These are phyloP conservation scores for Gynandropsis gynandra DNA, from an alignment of 345 rosid species.

Conservation along the genomic window DNA sequence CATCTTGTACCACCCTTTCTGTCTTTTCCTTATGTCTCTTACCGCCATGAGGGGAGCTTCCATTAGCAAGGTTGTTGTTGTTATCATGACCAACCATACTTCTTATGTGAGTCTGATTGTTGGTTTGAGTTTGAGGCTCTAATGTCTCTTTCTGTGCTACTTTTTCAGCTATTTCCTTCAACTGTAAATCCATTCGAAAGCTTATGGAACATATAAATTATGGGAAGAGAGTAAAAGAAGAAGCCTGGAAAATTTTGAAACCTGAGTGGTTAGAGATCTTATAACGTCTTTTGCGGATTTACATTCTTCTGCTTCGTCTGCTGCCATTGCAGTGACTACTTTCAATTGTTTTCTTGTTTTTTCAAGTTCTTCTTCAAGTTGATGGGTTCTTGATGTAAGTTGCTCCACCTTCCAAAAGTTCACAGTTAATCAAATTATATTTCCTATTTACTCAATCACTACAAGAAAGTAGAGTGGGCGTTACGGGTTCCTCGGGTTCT, in stretches of 20 bases:
- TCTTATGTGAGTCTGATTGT: conserved; percentile 29
- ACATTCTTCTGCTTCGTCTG: conserved; percentile 83
- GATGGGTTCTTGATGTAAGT: conserved; percentile 43
- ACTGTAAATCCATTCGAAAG: conserved; percentile 31
- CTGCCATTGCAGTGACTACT: conserved; percentile 62
- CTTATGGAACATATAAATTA: conserved; percentile 2
- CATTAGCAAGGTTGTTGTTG: conserved; percentile 28
- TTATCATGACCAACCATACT: conserved; percentile 31
- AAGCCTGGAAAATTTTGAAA: conserved; percentile 18
- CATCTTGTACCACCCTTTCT: conserved; percentile 60
- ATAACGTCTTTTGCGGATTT: conserved; percentile 79
- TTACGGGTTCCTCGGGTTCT: too few relatives aligned
- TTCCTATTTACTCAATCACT: conserved; percentile 1
- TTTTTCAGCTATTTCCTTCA: conserved; percentile 56
- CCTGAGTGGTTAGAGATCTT: conserved; percentile 73
- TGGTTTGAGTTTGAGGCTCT: conserved; percentile 12
- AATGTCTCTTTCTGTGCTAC: conserved; percentile 34
- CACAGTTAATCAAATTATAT: neutral
- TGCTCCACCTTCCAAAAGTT: conserved; percentile 62
- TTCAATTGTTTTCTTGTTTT: conserved; percentile 53
- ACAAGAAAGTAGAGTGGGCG: too few relatives aligned
- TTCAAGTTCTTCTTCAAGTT: conserved; percentile 70
- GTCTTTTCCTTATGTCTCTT: conserved; percentile 42
- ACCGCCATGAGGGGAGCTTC: conserved; percentile 33
- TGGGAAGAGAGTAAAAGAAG: neutral